phyloP scores from a whole-genome alignment of 2,329 filamentous ascomycete genomes.

The Botryotinia convoluta region DNA sequence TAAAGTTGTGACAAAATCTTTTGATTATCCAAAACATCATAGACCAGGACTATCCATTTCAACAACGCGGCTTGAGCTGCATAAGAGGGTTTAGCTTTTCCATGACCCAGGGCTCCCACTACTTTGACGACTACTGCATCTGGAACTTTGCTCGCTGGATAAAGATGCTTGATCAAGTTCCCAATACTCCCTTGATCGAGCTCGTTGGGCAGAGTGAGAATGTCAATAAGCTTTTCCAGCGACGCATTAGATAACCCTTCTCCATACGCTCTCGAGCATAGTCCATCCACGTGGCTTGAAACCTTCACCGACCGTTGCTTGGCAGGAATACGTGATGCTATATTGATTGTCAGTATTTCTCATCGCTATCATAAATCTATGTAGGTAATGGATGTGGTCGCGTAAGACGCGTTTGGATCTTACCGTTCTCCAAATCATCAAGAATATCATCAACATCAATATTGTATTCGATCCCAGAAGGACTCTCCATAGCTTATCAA shows the following conservation, averaged over 20 bases:
- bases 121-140: conserved; percentile 61
- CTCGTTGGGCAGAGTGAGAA: conserved; percentile 63
- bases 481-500: not conserved
- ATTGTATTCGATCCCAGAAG: not conserved
- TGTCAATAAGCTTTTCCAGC: conserved; percentile 61
- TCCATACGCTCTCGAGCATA: conserved; percentile 63
- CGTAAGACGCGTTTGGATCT: conserved; percentile 25
- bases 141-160: conserved; percentile 65
- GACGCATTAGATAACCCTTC: conserved; percentile 61
- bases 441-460: conserved; percentile 31
- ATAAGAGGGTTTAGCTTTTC: conserved; percentile 69
- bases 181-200: conserved; percentile 75
- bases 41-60: conserved; percentile 75
- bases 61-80: conserved; percentile 67
- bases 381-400: not conserved
- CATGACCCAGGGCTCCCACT: conserved; percentile 73
- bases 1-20: conserved; percentile 67
- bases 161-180: conserved; percentile 69
- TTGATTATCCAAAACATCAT: conserved; percentile 66
- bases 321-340: conserved; percentile 59
- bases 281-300: conserved; percentile 60
- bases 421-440: conserved; percentile 33
- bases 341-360: conserved; percentile 21
- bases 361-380: not conserved
- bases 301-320: conserved; percentile 64